A percentile compares a stretch with the other conserved stretches of the same genome.
Conservation (phyloP, 345 rosid species). For the Noccaea bulbosa region DNA sequence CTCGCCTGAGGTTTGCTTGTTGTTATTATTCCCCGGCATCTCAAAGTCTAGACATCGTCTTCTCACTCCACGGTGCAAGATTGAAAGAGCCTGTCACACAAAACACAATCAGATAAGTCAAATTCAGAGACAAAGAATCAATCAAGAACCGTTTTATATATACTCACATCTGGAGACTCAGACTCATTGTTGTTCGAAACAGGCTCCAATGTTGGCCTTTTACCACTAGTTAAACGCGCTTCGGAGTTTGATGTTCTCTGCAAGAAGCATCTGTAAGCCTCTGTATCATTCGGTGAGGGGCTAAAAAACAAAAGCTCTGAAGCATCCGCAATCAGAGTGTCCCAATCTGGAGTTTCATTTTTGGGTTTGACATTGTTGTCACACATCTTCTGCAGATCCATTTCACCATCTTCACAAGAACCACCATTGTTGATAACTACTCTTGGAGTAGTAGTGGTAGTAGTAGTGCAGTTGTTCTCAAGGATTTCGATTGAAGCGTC, state of each 20-base stretch:
- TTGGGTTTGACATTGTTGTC: conserved; percentile 34
- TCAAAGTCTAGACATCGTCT: conserved; percentile 90
- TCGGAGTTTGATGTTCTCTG: conserved; percentile 53
- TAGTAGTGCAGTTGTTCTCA: conserved; percentile 57
- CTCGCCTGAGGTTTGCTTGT: conserved; percentile 1
- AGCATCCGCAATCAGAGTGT: conserved; percentile 25
- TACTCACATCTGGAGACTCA: conserved; percentile 33
- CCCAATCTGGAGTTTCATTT: conserved; percentile 65
- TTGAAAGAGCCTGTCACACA: conserved; percentile 53
- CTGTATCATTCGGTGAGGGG: conserved; percentile 54
- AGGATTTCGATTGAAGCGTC: conserved; percentile 40
- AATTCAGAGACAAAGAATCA: conserved; percentile 4
- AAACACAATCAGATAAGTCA: not conserved
- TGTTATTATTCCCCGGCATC: conserved; percentile 24
- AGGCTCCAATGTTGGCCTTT: conserved; percentile 27
- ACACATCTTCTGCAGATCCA: conserved; percentile 40
- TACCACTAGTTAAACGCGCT: conserved; percentile 39
- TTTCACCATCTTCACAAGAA: conserved; percentile 41
- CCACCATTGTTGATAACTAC: conserved; percentile 14
- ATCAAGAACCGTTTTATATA: conserved; percentile 18
- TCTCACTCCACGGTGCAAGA: conserved; percentile 66
- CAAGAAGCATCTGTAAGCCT: conserved; percentile 56
- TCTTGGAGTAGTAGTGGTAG: conserved; percentile 48
- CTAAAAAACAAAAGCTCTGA: conserved; percentile 53
- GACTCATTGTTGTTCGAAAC: not conserved